Base-by-base conservation (phyloP, 208 protist species). In the Leishmania lainsoni region DNA sequence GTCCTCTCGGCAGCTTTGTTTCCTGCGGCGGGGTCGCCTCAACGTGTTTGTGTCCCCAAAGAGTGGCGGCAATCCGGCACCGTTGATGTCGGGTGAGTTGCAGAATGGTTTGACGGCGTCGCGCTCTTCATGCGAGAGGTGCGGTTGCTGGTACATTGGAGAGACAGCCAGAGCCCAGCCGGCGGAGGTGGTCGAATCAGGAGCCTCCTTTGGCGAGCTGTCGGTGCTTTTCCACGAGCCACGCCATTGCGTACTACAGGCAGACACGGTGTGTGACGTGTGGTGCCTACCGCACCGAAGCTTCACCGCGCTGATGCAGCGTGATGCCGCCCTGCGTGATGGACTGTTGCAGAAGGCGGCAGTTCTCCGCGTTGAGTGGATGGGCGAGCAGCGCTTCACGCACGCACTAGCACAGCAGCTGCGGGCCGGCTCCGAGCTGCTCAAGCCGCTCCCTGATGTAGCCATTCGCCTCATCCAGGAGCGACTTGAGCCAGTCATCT, bases 381-480 rank as follows among this genome's bases (percentile, higher is more conserved):
- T 97, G 48, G 90, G 89, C 4, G 92, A 96, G 88, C 92, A 97
- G 84, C 90, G 94, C 65, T 93, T 92, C 75, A 95, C 91, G 52
- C 49, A 80, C 9, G 72, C 88, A 51, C 84, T 97, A 35, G 89
- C 92, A 39, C 74, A 88, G 66, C 87, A 94, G 76, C 83, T 97
- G 51, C 94, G 94, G 22, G 77, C 81, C 56, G 80, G 86, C 75
- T 92, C 85, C 61, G 86, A 95, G 76, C 78, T 97, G 42, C 90
- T 97, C 29, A 83, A 86, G 56, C 83, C 87, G 4, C 82, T 92
- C 42, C 70, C 87, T 20, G 91, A 95, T 69, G 85, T 88, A 54
- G 88, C 91, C 52, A 86, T 97, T 65, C 90, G 90, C 61, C 91
- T 97, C 66, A 86, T 97, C 29, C 94, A 96, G 80, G 94, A 97